A percentile compares a stretch with the other conserved stretches of the same genome.
Conservation (phyloP, 805 yeast species). For the Dipodascopsis uninucleata region DNA sequence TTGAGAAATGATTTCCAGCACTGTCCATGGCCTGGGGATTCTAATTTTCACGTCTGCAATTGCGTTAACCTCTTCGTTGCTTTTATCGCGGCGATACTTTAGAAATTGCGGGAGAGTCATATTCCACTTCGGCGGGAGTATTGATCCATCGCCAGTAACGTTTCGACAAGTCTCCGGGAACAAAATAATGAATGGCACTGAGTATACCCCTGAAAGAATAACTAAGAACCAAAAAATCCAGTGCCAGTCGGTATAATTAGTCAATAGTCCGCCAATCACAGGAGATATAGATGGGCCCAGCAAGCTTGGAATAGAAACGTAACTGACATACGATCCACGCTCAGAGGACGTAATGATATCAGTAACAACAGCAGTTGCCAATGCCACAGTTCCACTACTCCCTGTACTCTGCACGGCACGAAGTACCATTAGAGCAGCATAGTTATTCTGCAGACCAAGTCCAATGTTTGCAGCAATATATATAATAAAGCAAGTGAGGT, state of each 20-base stretch:
- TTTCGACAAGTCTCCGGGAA: constrained; percentile 75
- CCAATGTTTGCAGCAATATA: constrained; percentile 65
- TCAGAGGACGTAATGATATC: constrained; percentile 64
- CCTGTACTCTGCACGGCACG: constrained; percentile 74
- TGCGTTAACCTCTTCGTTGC: neutral
- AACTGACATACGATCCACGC: constrained; percentile 68
- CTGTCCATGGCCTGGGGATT: constrained; percentile 3
- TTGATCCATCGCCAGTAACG: constrained; percentile 71
- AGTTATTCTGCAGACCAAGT: constrained; percentile 54
- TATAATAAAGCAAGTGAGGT: constrained; percentile 51
- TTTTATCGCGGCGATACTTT: neutral
- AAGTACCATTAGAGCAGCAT: constrained; percentile 58
- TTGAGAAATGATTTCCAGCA: constrained; percentile 1
- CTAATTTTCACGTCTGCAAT: neutral
- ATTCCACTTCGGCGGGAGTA: constrained; percentile 29
- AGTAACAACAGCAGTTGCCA: constrained; percentile 66
- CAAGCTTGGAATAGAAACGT: constrained; percentile 59
- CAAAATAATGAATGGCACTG: constrained; percentile 37
- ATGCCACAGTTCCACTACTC: constrained; percentile 69
- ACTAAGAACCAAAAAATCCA: constrained; percentile 74
- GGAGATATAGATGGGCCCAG: constrained; percentile 78
- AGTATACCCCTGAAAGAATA: constrained; percentile 53
- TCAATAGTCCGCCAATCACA: constrained; percentile 54
- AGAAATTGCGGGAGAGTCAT: neutral
- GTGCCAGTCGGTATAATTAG: constrained; percentile 59